phyloP scores from a whole-genome alignment of 495 filamentous ascomycete genomes.

The Aspergillus mulundensis region DNA sequence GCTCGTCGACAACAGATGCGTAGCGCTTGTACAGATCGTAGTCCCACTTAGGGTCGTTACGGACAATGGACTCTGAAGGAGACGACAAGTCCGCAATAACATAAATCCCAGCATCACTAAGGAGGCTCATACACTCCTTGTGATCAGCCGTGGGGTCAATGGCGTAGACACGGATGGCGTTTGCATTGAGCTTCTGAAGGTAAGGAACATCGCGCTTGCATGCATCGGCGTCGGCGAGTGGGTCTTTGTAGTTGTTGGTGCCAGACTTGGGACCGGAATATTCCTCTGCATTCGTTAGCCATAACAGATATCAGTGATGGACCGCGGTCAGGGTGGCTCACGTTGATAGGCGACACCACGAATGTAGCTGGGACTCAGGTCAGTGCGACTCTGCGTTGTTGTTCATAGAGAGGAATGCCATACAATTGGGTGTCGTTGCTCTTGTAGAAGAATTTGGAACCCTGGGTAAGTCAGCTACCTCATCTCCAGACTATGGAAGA shows the following conservation, averaged over 20 bases:
- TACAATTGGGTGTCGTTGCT: constrained; percentile 73
- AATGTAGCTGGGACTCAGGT: constrained; percentile 52
- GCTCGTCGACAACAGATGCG: constrained; percentile 70
- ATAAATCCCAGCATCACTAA: constrained; percentile 85
- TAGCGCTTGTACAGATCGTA: constrained; percentile 71
- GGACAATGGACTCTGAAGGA: constrained; percentile 77
- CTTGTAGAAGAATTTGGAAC: constrained; percentile 74
- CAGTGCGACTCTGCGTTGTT: neutral
- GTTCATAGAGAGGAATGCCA: constrained; percentile 15
- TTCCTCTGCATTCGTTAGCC: constrained; percentile 38
- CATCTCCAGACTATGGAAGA: neutral
- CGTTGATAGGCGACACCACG: constrained; percentile 84
- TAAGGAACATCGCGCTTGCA: constrained; percentile 80
- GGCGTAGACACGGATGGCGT: constrained; percentile 89
- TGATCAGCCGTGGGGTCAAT: constrained; percentile 77
- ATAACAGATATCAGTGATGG: neutral
- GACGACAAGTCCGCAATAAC: constrained; percentile 83
- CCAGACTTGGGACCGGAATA: constrained; percentile 30
- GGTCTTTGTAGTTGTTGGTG: constrained; percentile 52
- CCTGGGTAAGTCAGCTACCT: constrained; percentile 31
- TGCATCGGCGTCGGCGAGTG: constrained; percentile 60
- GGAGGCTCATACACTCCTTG: constrained; percentile 70
- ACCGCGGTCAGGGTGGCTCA: constrained; percentile 22
- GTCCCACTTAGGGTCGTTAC: constrained; percentile 72
- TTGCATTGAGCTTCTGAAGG: constrained; percentile 69